A percentile compares a stretch with the other conserved stretches of the same genome.
Evolutionary conservation across 495 filamentous ascomycete genomes (phyloP).

Genomic region (Tirmania nivea): DNA sequence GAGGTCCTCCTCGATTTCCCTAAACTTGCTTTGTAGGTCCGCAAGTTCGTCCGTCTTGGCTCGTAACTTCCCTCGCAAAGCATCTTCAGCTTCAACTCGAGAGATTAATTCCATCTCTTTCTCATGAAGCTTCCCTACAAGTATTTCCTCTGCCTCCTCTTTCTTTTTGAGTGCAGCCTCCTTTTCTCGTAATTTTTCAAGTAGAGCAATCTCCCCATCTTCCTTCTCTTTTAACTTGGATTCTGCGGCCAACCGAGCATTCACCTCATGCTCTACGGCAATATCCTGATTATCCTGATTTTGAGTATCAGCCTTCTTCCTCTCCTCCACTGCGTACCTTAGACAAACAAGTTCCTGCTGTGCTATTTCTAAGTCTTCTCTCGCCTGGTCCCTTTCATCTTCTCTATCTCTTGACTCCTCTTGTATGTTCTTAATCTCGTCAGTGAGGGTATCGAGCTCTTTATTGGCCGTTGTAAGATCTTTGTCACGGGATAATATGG

Average conservation of each 20-base stretch:
- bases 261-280: background rate
- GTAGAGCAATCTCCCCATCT: conserved; percentile 31
- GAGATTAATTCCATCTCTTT: conserved; percentile 28
- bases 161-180: conserved; percentile 6
- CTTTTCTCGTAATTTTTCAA: conserved; percentile 23
- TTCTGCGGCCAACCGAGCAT: background rate
- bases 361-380: conserved; percentile 23
- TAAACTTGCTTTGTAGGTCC: conserved; percentile 27
- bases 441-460: conserved; percentile 61
- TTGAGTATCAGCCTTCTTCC: background rate
- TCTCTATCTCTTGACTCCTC: conserved; percentile 56
- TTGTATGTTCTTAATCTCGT: conserved; percentile 70
- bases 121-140: conserved; percentile 25
- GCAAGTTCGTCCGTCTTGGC: conserved; percentile 28
- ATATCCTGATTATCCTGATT: background rate
- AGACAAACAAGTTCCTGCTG: conserved; percentile 10
- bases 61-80: conserved; percentile 13
- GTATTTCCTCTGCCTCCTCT: conserved; percentile 28
- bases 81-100: conserved; percentile 25
- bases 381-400: conserved; percentile 20
- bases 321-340: background rate
- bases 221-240: conserved; percentile 23
- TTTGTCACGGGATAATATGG: background rate
- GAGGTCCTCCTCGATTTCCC: conserved; percentile 24
- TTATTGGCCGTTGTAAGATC: conserved; percentile 23